phyloP scores from a whole-genome alignment of 2,329 filamentous ascomycete genomes.

The Ampelomyces quisqualis region DNA sequence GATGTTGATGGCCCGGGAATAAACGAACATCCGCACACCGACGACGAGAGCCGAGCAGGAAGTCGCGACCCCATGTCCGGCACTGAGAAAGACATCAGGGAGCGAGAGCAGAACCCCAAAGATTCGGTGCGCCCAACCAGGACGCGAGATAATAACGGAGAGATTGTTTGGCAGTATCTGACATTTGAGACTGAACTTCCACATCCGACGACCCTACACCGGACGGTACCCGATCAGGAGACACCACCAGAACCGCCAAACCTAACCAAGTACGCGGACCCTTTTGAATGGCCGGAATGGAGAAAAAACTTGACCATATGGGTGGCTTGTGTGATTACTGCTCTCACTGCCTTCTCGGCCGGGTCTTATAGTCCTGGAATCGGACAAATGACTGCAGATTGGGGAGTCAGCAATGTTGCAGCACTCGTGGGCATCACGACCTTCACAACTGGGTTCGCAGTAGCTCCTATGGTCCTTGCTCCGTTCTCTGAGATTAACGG shows the following conservation, averaged over 20 bases:
- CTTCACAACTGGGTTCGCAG: constrained; percentile 73
- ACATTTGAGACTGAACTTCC: constrained; percentile 63
- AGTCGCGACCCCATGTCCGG: constrained; percentile 15
- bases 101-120: constrained; percentile 16
- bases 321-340: constrained; percentile 74
- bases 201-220: constrained; percentile 44
- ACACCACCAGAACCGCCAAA: constrained; percentile 62
- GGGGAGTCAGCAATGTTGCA: constrained; percentile 64
- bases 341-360: constrained; percentile 76
- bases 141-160: constrained; percentile 12
- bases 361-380: constrained; percentile 76
- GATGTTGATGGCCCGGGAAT: constrained; percentile 31
- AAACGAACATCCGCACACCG: constrained; percentile 13
- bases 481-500: constrained; percentile 89
- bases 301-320: constrained; percentile 71
- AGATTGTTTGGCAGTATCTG: constrained; percentile 61
- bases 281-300: constrained; percentile 68
- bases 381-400: constrained; percentile 64
- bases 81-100: constrained; percentile 15
- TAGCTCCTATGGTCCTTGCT: constrained; percentile 84
- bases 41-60: constrained; percentile 2
- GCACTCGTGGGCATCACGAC: constrained; percentile 75
- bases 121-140: constrained; percentile 8
- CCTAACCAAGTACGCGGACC: constrained; percentile 66
- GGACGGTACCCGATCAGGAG: constrained; percentile 34